phyloP scores from a whole-genome alignment of 495 filamentous ascomycete species.

The Aspergillus haitiensis region DNA sequence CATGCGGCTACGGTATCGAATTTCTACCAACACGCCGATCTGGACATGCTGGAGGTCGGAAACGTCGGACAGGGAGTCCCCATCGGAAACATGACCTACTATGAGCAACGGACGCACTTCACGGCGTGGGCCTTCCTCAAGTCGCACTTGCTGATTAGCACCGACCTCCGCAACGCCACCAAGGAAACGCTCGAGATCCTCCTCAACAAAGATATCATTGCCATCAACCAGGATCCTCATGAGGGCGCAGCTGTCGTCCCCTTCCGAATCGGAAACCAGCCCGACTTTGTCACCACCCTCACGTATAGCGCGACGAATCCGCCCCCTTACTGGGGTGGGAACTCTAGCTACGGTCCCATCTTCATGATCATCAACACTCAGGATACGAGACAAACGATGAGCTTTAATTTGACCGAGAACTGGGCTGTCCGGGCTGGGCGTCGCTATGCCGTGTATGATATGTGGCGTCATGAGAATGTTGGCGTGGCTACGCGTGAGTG shows the following conservation, averaged over 20 bases:
- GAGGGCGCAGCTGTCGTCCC: not conserved
- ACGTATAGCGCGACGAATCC: not conserved
- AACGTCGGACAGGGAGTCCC: constrained; percentile 1
- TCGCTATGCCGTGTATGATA: constrained; percentile 3
- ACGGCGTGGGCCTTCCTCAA: constrained; percentile 7
- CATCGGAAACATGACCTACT: not conserved
- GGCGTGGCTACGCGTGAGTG: not conserved
- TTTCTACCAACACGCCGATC: constrained; percentile 1
- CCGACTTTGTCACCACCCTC: constrained; percentile 1
- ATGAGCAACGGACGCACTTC: constrained; percentile 3
- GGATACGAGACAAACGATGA: constrained; percentile 2
- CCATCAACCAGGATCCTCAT: constrained; percentile 9
- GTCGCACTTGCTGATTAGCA: constrained; percentile 5
- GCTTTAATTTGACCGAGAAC: constrained; percentile 11
- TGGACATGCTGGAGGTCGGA: constrained; percentile 7
- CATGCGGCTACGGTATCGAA: not conserved
- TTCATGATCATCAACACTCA: constrained; percentile 7
- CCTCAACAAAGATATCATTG: not conserved
- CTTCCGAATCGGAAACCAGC: not conserved
- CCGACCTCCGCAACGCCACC: not conserved
- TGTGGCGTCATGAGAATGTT: constrained; percentile 4
- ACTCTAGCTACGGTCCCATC: not conserved
- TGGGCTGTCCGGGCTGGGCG: constrained; percentile 5
- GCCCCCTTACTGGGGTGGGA: constrained; percentile 5
- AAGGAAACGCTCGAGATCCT: not conserved